Base-by-base conservation (phyloP, 2,329 filamentous ascomycete genomes). In the Colletotrichum salicis region DNA sequence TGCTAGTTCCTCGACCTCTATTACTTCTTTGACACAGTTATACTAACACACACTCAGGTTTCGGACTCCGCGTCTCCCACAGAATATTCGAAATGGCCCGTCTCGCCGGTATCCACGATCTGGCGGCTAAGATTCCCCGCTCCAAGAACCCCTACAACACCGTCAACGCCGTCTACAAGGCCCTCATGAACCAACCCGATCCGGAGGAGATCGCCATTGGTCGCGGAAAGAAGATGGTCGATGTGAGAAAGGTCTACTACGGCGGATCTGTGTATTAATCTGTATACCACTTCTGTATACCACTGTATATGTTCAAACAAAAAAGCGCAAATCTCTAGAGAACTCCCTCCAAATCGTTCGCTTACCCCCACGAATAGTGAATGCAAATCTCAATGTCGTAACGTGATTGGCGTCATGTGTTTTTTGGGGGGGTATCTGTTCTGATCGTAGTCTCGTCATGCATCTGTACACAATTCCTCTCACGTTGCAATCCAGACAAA, bases 71-170 rank as follows among this genome's bases (percentile, higher is more conserved):
- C 78, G 94, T 94, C 80, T 94, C 97, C 77, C 91, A 94, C 80
- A 90, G 95, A 75, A 96, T 99, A 81, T 98, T 95, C 83, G 96
- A 99, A 82, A 95, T 99, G 86, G 95, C 94, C 79, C 93, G 94
- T 74, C 91, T 92, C 60, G 93, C 91, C 52, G 96, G 96, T 75
- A 94, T 99, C 78, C 88, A 92, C 74, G 96, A 99, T 81, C 89
- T 99, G 41, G 89, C 95, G 19, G 95, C 94, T 60, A 89, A 89
- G 76, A 95, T 97, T 74, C 91, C 92, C 48, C 92, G 96, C 57
- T 94, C 94, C 74, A 90, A 95, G 78, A 98, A 97, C 87, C 94
- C 95, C 76, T 97, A 98, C 95, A 99, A 99, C 86, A 94, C 95
- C 22, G 93, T 97, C 84, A 98, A 98, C 86, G 96, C 96, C 15